Conservation (phyloP, 257 asterid genomes). For the Primulina huaijiensis region DNA sequence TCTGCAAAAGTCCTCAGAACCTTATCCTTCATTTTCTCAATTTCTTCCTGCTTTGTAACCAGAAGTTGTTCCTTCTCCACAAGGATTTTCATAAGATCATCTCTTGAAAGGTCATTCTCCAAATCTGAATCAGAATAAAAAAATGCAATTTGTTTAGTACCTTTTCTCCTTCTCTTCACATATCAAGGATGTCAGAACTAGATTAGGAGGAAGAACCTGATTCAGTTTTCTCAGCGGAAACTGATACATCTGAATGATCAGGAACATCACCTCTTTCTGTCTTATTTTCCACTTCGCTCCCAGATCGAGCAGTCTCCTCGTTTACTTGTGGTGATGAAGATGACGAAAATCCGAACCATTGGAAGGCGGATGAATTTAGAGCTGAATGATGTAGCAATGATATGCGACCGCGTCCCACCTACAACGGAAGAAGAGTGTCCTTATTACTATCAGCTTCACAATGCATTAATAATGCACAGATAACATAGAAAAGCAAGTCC, state of each 20-base stretch:
- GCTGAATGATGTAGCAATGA: constrained; percentile 36
- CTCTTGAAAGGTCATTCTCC: constrained; percentile 61
- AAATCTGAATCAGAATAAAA: constrained; percentile 52
- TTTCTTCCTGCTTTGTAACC: constrained; percentile 50
- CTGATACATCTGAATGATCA: constrained; percentile 37
- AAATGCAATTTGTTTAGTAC: constrained; percentile 43
- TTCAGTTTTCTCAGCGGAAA: constrained; percentile 41
- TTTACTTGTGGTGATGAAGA: constrained; percentile 52
- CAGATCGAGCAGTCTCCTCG: constrained; percentile 44
- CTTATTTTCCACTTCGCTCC: constrained; percentile 28
- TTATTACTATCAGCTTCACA: constrained; percentile 1
- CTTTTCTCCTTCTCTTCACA: constrained; percentile 31
- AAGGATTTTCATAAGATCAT: constrained; percentile 69
- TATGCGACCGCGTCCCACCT: constrained; percentile 42
- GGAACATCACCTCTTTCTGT: constrained; percentile 29
- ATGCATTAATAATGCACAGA: not conserved
- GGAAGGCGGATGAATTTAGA: constrained; percentile 34
- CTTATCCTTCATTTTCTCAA: constrained; percentile 63
- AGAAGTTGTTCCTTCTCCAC: constrained; percentile 63
- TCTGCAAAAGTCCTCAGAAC: constrained; percentile 70
- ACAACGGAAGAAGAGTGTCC: constrained; percentile 16
- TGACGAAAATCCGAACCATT: constrained; percentile 52
- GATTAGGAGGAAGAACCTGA: constrained; percentile 50
- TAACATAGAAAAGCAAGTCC: not conserved
- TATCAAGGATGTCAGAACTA: constrained; percentile 20